Conservation (phyloP, 1,284 basidiomycete genomes). For the Pseudozyma thailandica region DNA sequence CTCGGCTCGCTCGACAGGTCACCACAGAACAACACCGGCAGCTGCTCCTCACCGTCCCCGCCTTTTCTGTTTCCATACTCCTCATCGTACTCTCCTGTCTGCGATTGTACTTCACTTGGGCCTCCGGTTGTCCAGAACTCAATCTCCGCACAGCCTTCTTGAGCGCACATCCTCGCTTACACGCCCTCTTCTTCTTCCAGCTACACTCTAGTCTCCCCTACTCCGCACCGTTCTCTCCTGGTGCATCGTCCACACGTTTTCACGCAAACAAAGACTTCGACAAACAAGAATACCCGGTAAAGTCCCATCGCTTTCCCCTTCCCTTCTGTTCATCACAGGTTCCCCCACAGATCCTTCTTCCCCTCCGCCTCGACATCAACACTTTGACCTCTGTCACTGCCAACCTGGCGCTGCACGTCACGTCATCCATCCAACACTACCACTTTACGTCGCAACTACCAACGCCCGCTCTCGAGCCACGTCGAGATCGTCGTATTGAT, state of each 20-base stretch:
- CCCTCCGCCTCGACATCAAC: neutral
- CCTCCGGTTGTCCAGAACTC: too few species aligned
- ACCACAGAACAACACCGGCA: neutral
- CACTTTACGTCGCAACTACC: conserved; percentile 8
- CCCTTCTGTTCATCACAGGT: neutral
- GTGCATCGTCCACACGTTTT: neutral
- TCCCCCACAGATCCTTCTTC: neutral
- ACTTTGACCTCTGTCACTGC: conserved; percentile 1
- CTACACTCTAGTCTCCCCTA: neutral
- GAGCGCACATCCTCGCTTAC: neutral
- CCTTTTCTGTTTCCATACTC: too few species aligned
- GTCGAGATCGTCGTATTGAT: conserved; percentile 39
- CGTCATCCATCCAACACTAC: conserved; percentile 9
- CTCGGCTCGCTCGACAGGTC: too few species aligned
- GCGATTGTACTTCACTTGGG: too few species aligned
- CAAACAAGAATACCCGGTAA: conserved; percentile 12
- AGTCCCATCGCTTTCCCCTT: conserved; percentile 13
- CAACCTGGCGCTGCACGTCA: conserved; percentile 3
- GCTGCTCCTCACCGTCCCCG: neutral
- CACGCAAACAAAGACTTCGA: neutral
- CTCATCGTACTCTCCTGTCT: too few species aligned
- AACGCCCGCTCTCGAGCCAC: conserved; percentile 24
- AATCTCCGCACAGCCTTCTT: too few species aligned
- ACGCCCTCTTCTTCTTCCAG: neutral
- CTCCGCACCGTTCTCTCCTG: neutral